phyloP scores from a whole-genome alignment of 2,329 filamentous ascomycete species.

The Fusarium ramigenum region DNA sequence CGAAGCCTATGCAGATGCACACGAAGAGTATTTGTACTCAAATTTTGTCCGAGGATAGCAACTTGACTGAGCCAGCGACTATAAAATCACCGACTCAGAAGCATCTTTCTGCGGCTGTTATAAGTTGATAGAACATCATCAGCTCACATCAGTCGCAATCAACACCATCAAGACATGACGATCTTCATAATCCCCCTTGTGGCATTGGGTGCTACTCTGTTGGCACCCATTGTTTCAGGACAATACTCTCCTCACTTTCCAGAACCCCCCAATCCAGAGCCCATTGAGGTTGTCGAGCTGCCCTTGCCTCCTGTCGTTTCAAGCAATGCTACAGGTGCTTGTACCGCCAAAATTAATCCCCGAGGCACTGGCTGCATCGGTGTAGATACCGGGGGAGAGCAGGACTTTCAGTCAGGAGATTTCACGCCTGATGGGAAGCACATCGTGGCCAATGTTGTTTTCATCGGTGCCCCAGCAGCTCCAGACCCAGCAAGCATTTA shows the following conservation, averaged over 20 bases:
- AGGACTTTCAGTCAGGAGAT: constrained; percentile 3
- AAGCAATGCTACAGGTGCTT: background rate
- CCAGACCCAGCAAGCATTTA: constrained; percentile 51
- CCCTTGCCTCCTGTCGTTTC: background rate
- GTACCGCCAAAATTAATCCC: background rate
- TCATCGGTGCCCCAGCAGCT: constrained; percentile 52
- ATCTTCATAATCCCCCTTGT: background rate
- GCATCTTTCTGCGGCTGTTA: background rate
- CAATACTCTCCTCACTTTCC: background rate
- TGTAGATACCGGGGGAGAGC: background rate
- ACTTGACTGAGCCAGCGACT: background rate
- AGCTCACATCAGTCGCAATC: background rate
- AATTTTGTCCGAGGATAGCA: background rate
- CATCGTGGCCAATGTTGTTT: constrained; percentile 51
- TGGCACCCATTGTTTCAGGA: background rate
- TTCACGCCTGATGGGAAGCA: constrained; percentile 57
- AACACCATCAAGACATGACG: background rate
- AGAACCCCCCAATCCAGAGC: background rate
- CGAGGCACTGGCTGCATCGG: background rate
- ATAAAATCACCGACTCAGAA: background rate
- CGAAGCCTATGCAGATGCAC: background rate
- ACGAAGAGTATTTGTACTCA: background rate
- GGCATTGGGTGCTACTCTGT: background rate
- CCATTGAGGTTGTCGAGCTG: background rate
- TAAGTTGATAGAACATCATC: background rate